Conservation (phyloP, 768 basidiomycete genomes). For the Panus rudis region DNA sequence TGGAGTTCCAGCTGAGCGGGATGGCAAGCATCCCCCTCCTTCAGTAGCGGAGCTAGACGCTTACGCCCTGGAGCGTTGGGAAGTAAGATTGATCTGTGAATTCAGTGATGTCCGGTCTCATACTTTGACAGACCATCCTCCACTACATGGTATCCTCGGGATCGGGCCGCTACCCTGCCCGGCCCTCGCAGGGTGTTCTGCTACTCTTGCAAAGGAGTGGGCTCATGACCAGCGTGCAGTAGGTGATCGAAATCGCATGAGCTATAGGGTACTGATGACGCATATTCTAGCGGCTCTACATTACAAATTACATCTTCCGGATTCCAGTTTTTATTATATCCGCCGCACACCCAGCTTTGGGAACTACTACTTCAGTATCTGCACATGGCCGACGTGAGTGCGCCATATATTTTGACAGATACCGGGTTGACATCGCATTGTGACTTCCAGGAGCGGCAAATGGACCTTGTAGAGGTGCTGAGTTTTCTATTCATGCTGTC, state of each 20-base stretch:
- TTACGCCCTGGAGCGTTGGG: conserved; percentile 86
- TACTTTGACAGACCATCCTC: conserved; percentile 67
- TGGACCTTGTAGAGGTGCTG: conserved; percentile 91
- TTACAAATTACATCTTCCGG: conserved; percentile 88
- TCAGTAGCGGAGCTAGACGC: conserved; percentile 61
- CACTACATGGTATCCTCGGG: conserved; percentile 98
- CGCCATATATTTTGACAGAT: background rate
- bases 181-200: conserved; percentile 78
- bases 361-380: conserved; percentile 88
- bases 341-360: conserved; percentile 94
- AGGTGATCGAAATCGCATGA: conserved; percentile 19
- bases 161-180: conserved; percentile 63
- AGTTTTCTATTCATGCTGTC: conserved; percentile 96
- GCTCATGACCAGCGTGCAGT: conserved; percentile 76
- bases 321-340: conserved; percentile 93
- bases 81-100: conserved; percentile 41
- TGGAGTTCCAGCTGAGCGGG: conserved; percentile 65
- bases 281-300: conserved; percentile 38
- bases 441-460: conserved; percentile 62
- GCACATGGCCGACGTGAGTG: conserved; percentile 67
- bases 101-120: conserved; percentile 1
- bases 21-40: conserved; percentile 50
- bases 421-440: background rate
- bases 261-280: background rate
- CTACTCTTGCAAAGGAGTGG: conserved; percentile 78